phyloP scores from a whole-genome alignment of 108 stramenopile genomes.

The Pseudonitzschia delicatissima region DNA sequence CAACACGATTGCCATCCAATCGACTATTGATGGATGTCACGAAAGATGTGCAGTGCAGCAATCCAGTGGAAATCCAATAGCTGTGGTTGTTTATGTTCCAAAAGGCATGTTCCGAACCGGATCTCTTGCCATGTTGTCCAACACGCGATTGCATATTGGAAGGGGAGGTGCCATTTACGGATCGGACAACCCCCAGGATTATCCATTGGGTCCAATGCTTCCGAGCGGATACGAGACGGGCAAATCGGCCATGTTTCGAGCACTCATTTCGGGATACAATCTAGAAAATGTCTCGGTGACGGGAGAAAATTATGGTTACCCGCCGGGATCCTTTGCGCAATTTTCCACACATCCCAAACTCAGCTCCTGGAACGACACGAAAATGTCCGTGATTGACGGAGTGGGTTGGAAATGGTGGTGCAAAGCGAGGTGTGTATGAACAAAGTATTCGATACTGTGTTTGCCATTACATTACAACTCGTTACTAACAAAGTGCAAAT shows the following conservation, averaged over 20 bases:
- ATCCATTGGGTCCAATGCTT: constrained; percentile 9
- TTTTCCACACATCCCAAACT: not conserved
- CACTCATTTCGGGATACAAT: constrained; percentile 1
- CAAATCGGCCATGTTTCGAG: not conserved
- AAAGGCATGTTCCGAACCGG: not conserved
- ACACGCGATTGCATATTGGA: not conserved
- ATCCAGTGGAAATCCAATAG: too few species aligned
- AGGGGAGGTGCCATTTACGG: constrained; percentile 4
- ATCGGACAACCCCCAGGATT: constrained; percentile 1
- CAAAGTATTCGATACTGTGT: not conserved
- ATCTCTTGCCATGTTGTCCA: not conserved
- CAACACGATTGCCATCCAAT: constrained; percentile 12
- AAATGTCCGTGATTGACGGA: constrained; percentile 13
- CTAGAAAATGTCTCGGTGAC: constrained; percentile 5
- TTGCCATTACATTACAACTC: too few species aligned
- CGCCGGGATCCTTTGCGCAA: not conserved
- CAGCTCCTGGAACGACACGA: not conserved
- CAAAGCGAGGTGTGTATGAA: not conserved
- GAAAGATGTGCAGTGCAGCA: not conserved
- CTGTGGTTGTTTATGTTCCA: constrained; percentile 3
- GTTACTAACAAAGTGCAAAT: too few species aligned
- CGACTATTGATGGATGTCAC: constrained; percentile 8
- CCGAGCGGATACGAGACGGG: constrained; percentile 8
- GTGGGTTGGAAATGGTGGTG: constrained; percentile 21
- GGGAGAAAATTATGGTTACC: constrained; percentile 1